Percentiles rank a stretch among this genome's conserved stretches.
phyloP scores from a whole-genome alignment of 345 rosid genomes.

The Salix udensis region DNA sequence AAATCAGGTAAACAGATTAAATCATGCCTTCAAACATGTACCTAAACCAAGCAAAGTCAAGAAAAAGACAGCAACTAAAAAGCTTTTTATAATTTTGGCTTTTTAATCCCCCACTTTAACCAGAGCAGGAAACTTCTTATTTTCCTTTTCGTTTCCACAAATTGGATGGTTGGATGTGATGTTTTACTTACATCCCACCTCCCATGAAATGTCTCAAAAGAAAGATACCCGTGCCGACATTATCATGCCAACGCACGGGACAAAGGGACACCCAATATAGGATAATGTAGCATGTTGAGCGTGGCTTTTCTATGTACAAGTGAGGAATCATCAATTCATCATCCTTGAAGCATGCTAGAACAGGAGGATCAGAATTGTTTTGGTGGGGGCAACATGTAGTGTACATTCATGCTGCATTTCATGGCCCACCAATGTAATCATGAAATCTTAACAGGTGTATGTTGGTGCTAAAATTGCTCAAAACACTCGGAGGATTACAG shows the following conservation, averaged over 20 bases:
- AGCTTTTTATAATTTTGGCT: too few species aligned
- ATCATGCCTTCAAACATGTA: background rate
- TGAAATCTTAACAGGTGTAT: background rate
- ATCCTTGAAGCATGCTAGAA: background rate
- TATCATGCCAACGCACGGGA: background rate
- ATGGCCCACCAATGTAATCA: conserved; percentile 2
- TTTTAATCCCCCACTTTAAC: background rate
- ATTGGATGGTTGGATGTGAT: background rate
- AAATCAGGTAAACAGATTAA: background rate
- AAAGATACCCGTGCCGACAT: background rate
- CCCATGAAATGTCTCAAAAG: background rate
- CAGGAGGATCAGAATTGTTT: background rate
- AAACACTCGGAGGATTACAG: background rate
- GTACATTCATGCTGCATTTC: background rate
- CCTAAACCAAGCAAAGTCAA: background rate
- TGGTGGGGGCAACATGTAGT: background rate
- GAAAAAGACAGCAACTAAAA: background rate
- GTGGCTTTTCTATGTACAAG: background rate
- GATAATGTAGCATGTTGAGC: background rate
- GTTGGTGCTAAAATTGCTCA: background rate
- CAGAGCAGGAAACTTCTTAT: background rate
- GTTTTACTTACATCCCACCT: background rate
- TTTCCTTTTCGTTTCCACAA: background rate
- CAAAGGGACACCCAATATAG: background rate
- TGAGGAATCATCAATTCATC: background rate